These are phyloP conservation scores for Rhizopus arrhizus DNA, from an alignment of 371 early-diverging fungal species.

Conservation along the genomic window DNA sequence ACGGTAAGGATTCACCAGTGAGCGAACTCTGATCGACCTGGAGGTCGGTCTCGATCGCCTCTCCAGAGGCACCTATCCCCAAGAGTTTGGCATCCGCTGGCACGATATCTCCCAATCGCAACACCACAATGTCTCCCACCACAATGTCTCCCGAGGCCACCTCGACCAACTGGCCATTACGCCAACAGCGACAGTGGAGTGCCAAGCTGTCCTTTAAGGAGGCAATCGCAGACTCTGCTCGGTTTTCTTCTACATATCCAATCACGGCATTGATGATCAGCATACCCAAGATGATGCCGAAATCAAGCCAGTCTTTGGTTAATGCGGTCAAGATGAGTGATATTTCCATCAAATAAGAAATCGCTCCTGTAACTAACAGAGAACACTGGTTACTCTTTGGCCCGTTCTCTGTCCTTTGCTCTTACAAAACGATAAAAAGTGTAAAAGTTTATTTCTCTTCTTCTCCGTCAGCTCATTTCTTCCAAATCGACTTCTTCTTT, in stretches of 20 bases:
- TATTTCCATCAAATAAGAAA: conserved; percentile 85
- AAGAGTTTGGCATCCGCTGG: conserved; percentile 89
- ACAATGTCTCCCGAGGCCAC: conserved; percentile 75
- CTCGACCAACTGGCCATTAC: conserved; percentile 77
- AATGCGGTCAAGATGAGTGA: conserved; percentile 75
- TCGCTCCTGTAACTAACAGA: conserved; percentile 74
- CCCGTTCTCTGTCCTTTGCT: background rate
- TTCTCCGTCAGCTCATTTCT: conserved; percentile 76
- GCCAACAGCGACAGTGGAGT: conserved; percentile 73
- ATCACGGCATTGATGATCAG: conserved; percentile 86
- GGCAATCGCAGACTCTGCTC: conserved; percentile 86
- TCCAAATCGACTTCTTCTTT: conserved; percentile 65
- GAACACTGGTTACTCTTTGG: background rate
- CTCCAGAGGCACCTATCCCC: conserved; percentile 83
- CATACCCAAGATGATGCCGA: conserved; percentile 83
- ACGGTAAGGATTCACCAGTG: conserved; percentile 92
- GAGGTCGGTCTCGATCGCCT: conserved; percentile 70
- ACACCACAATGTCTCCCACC: conserved; percentile 87
- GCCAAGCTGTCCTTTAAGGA: conserved; percentile 89
- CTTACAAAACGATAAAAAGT: conserved; percentile 81
- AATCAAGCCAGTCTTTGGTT: conserved; percentile 81
- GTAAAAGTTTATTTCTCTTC: conserved; percentile 79
- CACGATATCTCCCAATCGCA: conserved; percentile 91
- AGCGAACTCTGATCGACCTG: conserved; percentile 93
- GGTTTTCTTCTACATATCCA: conserved; percentile 87